phyloP scores from a whole-genome alignment of 345 rosid genomes.

The Rhizophora mangle region DNA sequence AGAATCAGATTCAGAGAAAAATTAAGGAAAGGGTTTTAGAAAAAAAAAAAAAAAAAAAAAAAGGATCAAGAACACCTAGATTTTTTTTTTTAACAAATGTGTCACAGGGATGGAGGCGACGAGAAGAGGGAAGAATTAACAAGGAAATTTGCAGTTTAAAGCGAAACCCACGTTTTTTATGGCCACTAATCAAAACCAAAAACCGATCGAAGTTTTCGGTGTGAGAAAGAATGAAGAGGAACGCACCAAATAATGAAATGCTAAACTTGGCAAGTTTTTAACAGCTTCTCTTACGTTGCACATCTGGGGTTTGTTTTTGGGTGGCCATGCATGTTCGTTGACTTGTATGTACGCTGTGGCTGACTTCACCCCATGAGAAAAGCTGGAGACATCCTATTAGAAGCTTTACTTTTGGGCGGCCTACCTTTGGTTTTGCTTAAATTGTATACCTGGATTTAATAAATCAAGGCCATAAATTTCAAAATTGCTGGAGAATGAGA shows the following conservation, averaged over 20 bases:
- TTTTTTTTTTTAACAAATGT: slow-evolving; percentile 15
- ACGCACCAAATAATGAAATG: background rate
- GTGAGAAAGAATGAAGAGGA: background rate
- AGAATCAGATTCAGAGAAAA: background rate
- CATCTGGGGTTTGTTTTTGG: background rate
- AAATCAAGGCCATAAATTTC: no score
- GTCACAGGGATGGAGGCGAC: slow-evolving; percentile 1
- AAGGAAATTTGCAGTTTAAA: slow-evolving; percentile 11
- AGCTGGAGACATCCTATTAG: background rate
- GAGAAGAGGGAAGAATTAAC: slow-evolving; percentile 15
- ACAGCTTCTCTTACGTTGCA: background rate
- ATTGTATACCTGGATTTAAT: no score
- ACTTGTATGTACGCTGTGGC: background rate
- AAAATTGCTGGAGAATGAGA: no score
- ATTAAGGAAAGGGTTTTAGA: background rate
- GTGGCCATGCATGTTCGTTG: background rate
- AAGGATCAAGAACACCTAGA: background rate
- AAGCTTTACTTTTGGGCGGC: background rate
- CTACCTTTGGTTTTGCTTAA: no score
- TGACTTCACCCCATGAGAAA: background rate
- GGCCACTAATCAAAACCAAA: slow-evolving; percentile 23
- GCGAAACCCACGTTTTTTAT: slow-evolving; percentile 8
- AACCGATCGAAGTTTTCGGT: slow-evolving; percentile 33
- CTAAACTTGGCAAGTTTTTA: slow-evolving; percentile 29
- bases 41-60: background rate